phyloP scores from a whole-genome alignment of 1,139 yeast species.

The Debaryomyces sp. region DNA sequence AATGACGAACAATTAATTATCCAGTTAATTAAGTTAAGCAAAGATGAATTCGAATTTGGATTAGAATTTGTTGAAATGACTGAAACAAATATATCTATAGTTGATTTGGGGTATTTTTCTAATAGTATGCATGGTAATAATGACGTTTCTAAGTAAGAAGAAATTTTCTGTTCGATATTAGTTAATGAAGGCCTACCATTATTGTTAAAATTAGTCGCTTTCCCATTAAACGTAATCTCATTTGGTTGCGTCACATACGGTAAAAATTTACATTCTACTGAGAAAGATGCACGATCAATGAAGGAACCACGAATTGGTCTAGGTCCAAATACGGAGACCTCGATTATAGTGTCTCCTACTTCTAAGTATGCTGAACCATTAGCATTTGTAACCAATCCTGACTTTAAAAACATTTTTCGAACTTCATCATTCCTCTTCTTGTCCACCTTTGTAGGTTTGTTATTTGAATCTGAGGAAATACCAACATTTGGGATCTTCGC shows the following conservation, averaged over 20 bases:
- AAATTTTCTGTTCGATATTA: conserved; percentile 51
- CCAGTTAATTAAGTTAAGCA: conserved; percentile 46
- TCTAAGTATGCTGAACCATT: conserved; percentile 87
- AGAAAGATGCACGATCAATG: conserved; percentile 65
- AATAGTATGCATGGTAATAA: conserved; percentile 64
- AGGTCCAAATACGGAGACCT: conserved; percentile 85
- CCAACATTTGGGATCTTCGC: conserved; percentile 51
- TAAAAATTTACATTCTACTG: conserved; percentile 66
- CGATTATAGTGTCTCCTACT: conserved; percentile 59
- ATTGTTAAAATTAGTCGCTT: conserved; percentile 18
- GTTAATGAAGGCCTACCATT: conserved; percentile 43
- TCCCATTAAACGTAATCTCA: conserved; percentile 25
- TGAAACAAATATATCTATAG: conserved; percentile 78
- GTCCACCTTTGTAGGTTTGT: not conserved
- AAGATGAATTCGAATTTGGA: conserved; percentile 32
- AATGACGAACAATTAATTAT: conserved; percentile 63
- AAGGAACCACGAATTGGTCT: conserved; percentile 82
- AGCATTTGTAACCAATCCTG: conserved; percentile 68
- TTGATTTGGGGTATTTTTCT: conserved; percentile 83
- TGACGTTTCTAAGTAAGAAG: conserved; percentile 60
- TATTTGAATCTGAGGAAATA: conserved; percentile 12
- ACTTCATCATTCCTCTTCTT: conserved; percentile 21
- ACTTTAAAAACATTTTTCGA: conserved; percentile 52
- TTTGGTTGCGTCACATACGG: conserved; percentile 51
- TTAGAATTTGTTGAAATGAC: conserved; percentile 52